These are phyloP conservation scores for Lablab purpureus DNA, from an alignment of 306 rosid species.

Conservation along the genomic window DNA sequence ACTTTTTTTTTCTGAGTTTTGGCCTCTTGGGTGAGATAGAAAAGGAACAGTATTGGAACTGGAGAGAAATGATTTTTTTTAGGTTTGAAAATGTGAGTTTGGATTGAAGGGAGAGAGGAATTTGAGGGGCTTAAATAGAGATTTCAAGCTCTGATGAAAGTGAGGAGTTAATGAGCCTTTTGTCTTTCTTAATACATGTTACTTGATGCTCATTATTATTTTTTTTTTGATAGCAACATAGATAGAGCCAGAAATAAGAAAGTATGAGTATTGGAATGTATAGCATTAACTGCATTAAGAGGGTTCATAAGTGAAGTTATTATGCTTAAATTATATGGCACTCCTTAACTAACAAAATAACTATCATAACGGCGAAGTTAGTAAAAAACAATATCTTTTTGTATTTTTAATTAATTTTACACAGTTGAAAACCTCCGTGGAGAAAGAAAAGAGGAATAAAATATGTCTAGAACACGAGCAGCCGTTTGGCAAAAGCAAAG, in stretches of 20 bases:
- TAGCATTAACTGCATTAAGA: constrained; percentile 12
- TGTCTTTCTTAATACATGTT: constrained; percentile 11
- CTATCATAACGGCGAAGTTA: constrained; percentile 53
- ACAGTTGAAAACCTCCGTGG: not conserved
- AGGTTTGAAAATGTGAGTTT: constrained; percentile 49
- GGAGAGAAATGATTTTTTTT: not conserved
- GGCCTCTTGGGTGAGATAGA: not conserved
- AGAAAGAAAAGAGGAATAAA: constrained; percentile 22
- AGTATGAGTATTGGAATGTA: not conserved
- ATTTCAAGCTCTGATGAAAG: constrained; percentile 50
- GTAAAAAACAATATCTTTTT: not conserved
- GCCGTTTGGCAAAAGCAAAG: constrained; percentile 50
- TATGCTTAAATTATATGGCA: constrained; percentile 8
- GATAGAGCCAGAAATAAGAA: constrained; percentile 41
- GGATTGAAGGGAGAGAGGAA: constrained; percentile 54
- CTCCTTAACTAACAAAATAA: constrained; percentile 56
- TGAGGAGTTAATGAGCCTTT: constrained; percentile 49
- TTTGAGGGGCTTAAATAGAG: constrained; percentile 64
- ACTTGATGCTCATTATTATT: constrained; percentile 5
- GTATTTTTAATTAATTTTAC: constrained; percentile 19
- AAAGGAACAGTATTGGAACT: constrained; percentile 26
- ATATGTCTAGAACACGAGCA: constrained; percentile 64
- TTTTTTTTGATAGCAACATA: constrained; percentile 40
- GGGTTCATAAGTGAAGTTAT: constrained; percentile 9
- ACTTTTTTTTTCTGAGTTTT: not conserved